Conservation (phyloP, 768 basidiomycete genomes). For the Hypholoma sublateritium region DNA sequence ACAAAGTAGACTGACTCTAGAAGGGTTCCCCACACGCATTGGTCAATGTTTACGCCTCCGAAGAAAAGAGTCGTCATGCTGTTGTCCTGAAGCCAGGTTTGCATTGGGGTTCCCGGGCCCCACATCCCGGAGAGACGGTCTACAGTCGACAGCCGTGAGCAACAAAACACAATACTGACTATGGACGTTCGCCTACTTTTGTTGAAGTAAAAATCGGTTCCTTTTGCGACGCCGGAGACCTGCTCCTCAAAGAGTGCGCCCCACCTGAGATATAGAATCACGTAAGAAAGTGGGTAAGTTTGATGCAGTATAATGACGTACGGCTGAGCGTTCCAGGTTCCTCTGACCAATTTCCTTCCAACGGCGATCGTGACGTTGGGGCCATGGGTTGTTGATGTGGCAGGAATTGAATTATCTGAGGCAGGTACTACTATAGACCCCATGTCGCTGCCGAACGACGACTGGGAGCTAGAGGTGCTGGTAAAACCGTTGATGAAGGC, state of each 20-base stretch:
- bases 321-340: conserved; percentile 33
- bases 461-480: conserved; percentile 25
- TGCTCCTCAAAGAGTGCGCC: conserved; percentile 27
- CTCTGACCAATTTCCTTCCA: conserved; percentile 28
- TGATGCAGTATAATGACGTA: conserved; percentile 9
- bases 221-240: conserved; percentile 27
- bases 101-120: conserved; percentile 33
- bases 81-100: conserved; percentile 31
- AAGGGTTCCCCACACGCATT: conserved; percentile 33
- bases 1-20: conserved; percentile 20
- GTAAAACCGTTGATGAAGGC: conserved; percentile 30
- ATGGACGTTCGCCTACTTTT: conserved; percentile 21
- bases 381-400: conserved; percentile 16
- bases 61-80: conserved; percentile 33
- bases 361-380: conserved; percentile 26
- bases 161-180: no score
- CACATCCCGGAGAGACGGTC: conserved; percentile 34
- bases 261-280: conserved; percentile 13
- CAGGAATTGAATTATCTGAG: conserved; percentile 20
- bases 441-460: conserved; percentile 33
- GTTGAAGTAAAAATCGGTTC: conserved; percentile 34
- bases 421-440: conserved; percentile 26
- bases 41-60: conserved; percentile 34
- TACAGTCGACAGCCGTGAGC: not conserved
- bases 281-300: not conserved